Base-by-base conservation (phyloP, 208 protist genomes). In the Phytomonas sp. region DNA sequence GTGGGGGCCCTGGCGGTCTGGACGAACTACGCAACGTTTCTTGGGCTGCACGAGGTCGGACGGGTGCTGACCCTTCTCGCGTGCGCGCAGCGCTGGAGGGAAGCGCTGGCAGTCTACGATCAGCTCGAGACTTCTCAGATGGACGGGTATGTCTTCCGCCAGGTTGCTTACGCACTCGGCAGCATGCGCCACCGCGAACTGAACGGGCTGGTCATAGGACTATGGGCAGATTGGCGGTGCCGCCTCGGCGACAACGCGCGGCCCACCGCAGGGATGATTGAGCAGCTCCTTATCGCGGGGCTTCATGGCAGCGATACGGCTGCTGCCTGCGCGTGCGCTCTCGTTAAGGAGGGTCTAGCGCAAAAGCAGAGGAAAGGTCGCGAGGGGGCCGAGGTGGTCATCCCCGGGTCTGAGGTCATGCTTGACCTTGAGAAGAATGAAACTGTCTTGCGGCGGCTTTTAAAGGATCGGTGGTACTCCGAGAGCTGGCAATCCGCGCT, bases 141-240 rank as follows among this genome's bases (percentile, higher is more conserved):
- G 8, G 88, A 94, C 75, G 78, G 75, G 16, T 89, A 83, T 60
- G 70, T 86, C 12, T 80, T 88, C 60, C 69, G 83, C 45, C 83
- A 89, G 74, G 74, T 82, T 0, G 75, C 71, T 56, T 87, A 79
- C 69, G 79, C 86, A 14, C 59, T 90, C 34, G 30, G 80, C 11
- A 49, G 63, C 8, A 69, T 62, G 6, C 30, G 68, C n/a, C 45
- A 63, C 31, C 75, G 68, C 29, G 42, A 40, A 10, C 40, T 49
- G 6, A 69, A 74, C 33, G 60, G 82, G 23, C 61, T 75, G 2
- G 80, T 82, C 36, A 36, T 93, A 29, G 76, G 81, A 14, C 45
- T 91, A 31, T 94, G 86, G 86, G 83, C 78, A 7, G 64, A 67
- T 68, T 94, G 88, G 88, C 85, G 88, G 23, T 80, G 82, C 60